Evolutionary conservation across 345 rosid genomes (phyloP).

Genomic region (Eucalyptus camaldulensis): DNA sequence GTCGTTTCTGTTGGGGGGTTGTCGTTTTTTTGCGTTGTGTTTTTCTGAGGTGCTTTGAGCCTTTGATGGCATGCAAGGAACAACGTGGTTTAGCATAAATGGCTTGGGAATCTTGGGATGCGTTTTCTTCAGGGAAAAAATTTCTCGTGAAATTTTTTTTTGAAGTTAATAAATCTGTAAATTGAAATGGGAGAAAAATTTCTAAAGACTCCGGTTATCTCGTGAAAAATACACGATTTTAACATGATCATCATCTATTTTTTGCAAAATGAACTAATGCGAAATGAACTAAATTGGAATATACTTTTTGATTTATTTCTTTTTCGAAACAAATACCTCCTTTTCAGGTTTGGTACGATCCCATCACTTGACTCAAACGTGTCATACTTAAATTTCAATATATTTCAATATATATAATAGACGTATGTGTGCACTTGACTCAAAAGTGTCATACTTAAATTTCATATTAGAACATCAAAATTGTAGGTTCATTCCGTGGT

Average conservation of each 20-base stretch:
- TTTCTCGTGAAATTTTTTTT: background rate
- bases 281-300: too few relatives aligned
- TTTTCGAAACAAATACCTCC: background rate
- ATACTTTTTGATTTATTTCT: too few relatives aligned
- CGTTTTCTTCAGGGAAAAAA: background rate
- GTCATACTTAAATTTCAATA: background rate
- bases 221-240: too few relatives aligned
- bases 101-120: background rate
- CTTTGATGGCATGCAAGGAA: background rate
- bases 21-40: background rate
- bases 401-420: too few relatives aligned
- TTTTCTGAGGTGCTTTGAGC: background rate
- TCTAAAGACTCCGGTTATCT: too few relatives aligned
- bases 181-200: background rate
- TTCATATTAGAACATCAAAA: background rate
- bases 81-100: background rate
- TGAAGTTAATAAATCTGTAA: too few relatives aligned
- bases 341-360: background rate
- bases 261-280: too few relatives aligned
- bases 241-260: too few relatives aligned
- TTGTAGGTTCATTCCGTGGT: too few relatives aligned
- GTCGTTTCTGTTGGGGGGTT: background rate
- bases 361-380: rapidly evolving
- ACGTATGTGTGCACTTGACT: background rate
- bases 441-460: background rate